These are phyloP conservation scores for Xylaria sp. DNA, from an alignment of 2,329 filamentous ascomycete species.

Conservation along the genomic window DNA sequence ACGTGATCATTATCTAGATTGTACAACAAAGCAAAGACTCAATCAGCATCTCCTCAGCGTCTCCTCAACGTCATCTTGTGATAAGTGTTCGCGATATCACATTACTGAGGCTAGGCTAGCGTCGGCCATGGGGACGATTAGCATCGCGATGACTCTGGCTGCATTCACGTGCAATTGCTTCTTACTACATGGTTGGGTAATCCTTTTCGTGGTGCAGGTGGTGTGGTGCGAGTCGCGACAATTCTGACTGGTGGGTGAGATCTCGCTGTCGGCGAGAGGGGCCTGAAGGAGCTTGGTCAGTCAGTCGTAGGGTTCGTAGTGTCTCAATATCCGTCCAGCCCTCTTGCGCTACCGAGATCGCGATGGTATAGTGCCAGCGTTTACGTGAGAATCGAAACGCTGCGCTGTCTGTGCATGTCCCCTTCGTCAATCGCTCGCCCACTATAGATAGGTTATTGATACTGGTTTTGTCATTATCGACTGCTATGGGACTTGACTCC, in stretches of 20 bases:
- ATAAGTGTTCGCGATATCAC: constrained; percentile 29
- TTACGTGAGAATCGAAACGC: constrained; percentile 15
- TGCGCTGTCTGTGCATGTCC: constrained; percentile 30
- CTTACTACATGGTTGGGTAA: constrained; percentile 24
- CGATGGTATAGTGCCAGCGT: constrained; percentile 23
- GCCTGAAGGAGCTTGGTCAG: constrained; percentile 6
- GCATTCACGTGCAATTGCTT: constrained; percentile 25
- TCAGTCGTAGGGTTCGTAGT: constrained; percentile 21
- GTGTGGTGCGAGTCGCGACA: constrained; percentile 31
- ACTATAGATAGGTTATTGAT: neutral
- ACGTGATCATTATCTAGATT: constrained; percentile 24
- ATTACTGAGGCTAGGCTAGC: constrained; percentile 4
- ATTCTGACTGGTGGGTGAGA: constrained; percentile 24
- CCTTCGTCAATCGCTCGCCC: constrained; percentile 8
- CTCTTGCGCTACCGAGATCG: constrained; percentile 22
- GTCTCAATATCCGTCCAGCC: constrained; percentile 3
- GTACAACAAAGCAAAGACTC: constrained; percentile 33
- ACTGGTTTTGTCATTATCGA: constrained; percentile 13
- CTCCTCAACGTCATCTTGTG: constrained; percentile 20
- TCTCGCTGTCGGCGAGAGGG: constrained; percentile 26
- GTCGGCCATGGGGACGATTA: constrained; percentile 9
- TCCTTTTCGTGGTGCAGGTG: constrained; percentile 27
- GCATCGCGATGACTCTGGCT: constrained; percentile 13
- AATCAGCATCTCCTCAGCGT: constrained; percentile 4
- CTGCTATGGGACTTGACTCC: constrained; percentile 21